phyloP scores from a whole-genome alignment of 2,329 filamentous ascomycete species.

The Emmonsia crescens region DNA sequence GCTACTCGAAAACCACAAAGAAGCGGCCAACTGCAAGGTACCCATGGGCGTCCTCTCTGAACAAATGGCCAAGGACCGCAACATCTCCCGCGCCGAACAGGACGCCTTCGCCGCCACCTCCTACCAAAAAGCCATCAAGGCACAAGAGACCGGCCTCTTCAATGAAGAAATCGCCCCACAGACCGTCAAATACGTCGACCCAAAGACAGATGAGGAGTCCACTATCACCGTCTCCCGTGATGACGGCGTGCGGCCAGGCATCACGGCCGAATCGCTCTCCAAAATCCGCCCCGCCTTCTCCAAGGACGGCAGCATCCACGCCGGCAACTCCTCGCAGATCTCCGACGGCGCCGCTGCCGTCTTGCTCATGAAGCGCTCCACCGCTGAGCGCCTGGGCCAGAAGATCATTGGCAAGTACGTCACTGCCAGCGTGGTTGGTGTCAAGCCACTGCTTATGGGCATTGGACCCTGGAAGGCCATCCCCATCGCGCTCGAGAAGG shows the following conservation, averaged over 20 bases:
- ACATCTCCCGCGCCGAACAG: constrained; percentile 60
- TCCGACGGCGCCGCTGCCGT: constrained; percentile 93
- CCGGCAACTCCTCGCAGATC: constrained; percentile 91
- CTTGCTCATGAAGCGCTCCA: constrained; percentile 87
- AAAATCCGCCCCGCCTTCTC: constrained; percentile 89
- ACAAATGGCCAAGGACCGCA: constrained; percentile 81
- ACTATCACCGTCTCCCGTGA: constrained; percentile 74
- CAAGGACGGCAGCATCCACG: constrained; percentile 88
- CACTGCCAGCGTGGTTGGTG: constrained; percentile 71
- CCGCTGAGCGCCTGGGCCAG: constrained; percentile 79
- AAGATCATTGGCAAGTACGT: constrained; percentile 88
- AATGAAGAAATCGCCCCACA: constrained; percentile 82
- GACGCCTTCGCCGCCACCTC: constrained; percentile 90
- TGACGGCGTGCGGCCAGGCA: constrained; percentile 74
- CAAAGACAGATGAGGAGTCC: constrained; percentile 77
- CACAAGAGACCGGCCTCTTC: constrained; percentile 83
- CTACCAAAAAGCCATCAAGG: constrained; percentile 73
- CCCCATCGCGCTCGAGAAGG: constrained; percentile 78
- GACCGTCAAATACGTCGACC: constrained; percentile 77
- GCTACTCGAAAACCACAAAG: constrained; percentile 65
- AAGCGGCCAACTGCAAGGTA: constrained; percentile 92
- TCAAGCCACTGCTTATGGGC: constrained; percentile 90
- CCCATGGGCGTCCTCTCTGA: constrained; percentile 92
- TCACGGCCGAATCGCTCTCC: constrained; percentile 75
- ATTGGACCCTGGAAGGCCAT: constrained; percentile 93